Base-by-base conservation (phyloP, 179 eudicot genomes). In the Patellifolia procumbens region DNA sequence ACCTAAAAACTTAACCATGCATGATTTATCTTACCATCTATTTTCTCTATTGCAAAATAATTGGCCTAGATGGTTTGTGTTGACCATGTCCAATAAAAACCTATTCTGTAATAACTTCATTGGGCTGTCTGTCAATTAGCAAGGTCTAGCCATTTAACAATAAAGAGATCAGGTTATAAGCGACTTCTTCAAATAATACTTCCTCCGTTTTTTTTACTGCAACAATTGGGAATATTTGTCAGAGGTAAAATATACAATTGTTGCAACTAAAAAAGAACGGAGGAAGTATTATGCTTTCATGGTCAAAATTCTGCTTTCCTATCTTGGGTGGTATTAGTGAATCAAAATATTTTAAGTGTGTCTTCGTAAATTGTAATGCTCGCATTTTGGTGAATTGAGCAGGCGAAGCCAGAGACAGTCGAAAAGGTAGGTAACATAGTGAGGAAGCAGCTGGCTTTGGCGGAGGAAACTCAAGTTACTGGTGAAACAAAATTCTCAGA, bases 401-500 rank as follows among this genome's bases (percentile, higher is more conserved):
- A 85, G 88, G 88, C 88, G 22, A 82, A 82, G 39, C 84, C 75
- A 43, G 85, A 82, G 76, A 85, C 85, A 46, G 78, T 85, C 20
- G 83, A 77, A 0, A 80, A 82, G 81, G 85, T 85, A 20, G 66
- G 79, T 34, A 31, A 29, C 1, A 85, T 85, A 5, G 88, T 85
- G 78, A 85, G 15, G 74, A 20, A 76, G 62, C 88, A 85, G 73
- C 63, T 85, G 31, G 85, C 83, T 42, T 34, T 85, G 63, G 34
- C 76, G 1, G 71, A 80, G 0, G 83, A 42, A 13, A 22, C 69
- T 37, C n/a, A 13, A 26, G 82, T 85, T 35, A 71, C 76, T 0
- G 80, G 85, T 29, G 88, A 80, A 42, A 74, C 88, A 19, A 85
- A 77, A 39, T 85, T 85, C 53, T 0, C 70, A 20, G 82, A 79